Conservation (phyloP, 1,139 yeast genomes). For the Eremothecium gossypii region DNA sequence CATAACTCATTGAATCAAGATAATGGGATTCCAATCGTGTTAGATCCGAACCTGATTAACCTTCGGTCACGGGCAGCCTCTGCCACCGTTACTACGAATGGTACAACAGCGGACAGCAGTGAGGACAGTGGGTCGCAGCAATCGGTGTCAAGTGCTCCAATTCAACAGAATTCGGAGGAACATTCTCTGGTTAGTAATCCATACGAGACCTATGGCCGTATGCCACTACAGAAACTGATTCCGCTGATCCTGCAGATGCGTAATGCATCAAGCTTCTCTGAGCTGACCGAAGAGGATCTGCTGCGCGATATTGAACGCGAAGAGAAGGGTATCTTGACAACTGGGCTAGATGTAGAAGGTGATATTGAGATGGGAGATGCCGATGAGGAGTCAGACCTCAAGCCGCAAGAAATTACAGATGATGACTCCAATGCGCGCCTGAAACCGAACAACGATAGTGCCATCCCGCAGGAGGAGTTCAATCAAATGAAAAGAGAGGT, state of each 20-base stretch:
- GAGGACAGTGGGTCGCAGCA: conserved; percentile 7
- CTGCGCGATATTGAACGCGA: conserved; percentile 35
- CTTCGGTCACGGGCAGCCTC: conserved; percentile 8
- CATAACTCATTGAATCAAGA: background rate
- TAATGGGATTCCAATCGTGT: conserved; percentile 18
- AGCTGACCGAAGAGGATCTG: conserved; percentile 49
- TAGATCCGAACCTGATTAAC: conserved; percentile 25
- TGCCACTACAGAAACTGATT: conserved; percentile 26
- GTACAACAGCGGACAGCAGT: conserved; percentile 4
- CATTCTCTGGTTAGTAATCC: conserved; percentile 23
- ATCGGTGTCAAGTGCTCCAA: conserved; percentile 5
- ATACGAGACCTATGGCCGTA: conserved; percentile 24
- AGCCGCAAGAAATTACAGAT: conserved; percentile 6
- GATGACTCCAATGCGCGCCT: conserved; percentile 5
- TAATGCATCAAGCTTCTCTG: conserved; percentile 25
- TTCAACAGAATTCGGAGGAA: background rate
- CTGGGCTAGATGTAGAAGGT: conserved; percentile 13
- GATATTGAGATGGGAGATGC: conserved; percentile 13
- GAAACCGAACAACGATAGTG: conserved; percentile 9
- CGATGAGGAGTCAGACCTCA: conserved; percentile 10
- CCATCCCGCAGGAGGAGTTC: conserved; percentile 40
- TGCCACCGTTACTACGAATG: conserved; percentile 9
- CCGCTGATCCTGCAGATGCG: conserved; percentile 26
- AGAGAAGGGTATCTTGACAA: conserved; percentile 7
- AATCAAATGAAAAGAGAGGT: conserved; percentile 49